A percentile compares a stretch with the other conserved stretches of the same genome.
phyloP scores from a whole-genome alignment of 2,329 filamentous ascomycete genomes.

The Arthrobotrys sinensis region DNA sequence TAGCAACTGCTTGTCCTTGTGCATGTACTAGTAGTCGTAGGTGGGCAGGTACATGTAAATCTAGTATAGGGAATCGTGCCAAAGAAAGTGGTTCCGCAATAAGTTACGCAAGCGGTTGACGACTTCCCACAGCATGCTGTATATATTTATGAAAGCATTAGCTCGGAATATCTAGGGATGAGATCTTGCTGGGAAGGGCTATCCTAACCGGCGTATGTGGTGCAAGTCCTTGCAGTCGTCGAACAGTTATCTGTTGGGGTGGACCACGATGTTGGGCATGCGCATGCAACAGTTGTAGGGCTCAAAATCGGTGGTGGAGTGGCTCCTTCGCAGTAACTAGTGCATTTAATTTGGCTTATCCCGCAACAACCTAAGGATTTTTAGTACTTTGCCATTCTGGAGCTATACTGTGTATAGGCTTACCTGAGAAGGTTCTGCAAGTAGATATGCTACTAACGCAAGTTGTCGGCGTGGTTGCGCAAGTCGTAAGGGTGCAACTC shows the following conservation, averaged over 20 bases:
- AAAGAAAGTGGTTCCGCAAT: neutral
- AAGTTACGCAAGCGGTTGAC: neutral
- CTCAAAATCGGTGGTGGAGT: neutral
- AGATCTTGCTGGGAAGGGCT: neutral
- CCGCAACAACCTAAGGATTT: constrained; percentile 1
- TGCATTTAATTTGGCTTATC: constrained; percentile 2
- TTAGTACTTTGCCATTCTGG: no score
- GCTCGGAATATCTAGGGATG: neutral
- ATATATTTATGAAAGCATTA: neutral
- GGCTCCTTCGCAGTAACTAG: neutral
- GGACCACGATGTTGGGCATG: no score
- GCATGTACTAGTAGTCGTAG: neutral
- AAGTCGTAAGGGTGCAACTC: neutral
- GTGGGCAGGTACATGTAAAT: neutral
- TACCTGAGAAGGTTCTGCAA: no score
- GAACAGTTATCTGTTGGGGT: neutral
- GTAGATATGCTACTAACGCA: no score
- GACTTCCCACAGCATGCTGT: neutral
- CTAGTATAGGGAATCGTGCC: constrained; percentile 2
- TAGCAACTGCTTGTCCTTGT: neutral
- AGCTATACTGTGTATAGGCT: no score
- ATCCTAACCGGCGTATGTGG: neutral
- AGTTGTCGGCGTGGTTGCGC: neutral
- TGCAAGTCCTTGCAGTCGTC: neutral
- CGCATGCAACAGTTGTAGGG: neutral